A percentile compares a stretch with the other conserved stretches of the same genome.
These are phyloP conservation scores for Blastocystis sp. DNA, from an alignment of 352 stramenopile genomes.

Conservation along the genomic window DNA sequence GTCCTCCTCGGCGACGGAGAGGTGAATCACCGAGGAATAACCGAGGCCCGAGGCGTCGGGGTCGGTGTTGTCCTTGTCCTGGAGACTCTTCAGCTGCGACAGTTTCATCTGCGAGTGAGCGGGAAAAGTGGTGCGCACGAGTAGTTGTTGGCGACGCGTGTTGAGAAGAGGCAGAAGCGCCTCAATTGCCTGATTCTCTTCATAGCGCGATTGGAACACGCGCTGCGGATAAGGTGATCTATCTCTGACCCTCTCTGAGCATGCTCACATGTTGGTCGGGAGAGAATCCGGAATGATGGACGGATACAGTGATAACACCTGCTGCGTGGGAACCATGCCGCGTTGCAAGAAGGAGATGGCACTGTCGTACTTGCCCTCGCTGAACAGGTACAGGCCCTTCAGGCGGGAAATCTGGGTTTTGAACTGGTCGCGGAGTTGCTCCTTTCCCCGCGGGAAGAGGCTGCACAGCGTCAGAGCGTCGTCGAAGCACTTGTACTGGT, in stretches of 20 bases:
- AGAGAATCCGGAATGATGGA: constrained; percentile 13
- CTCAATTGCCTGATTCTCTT: constrained; percentile 24
- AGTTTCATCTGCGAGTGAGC: background rate
- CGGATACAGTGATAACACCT: constrained; percentile 32
- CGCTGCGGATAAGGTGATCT: constrained; percentile 25
- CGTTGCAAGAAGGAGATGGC: constrained; percentile 10
- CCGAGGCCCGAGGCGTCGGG: background rate
- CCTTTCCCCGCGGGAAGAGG: constrained; percentile 43
- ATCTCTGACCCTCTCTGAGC: background rate
- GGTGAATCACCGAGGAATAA: background rate
- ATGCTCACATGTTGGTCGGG: background rate
- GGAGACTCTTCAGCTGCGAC: background rate
- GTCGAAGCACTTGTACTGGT: constrained; percentile 27
- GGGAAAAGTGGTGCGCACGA: background rate
- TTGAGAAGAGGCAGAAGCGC: constrained; percentile 30
- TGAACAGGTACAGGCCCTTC: constrained; percentile 33
- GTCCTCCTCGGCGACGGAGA: background rate
- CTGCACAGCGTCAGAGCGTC: constrained; percentile 35
- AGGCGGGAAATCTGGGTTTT: constrained; percentile 49
- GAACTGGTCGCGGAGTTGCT: constrained; percentile 34
- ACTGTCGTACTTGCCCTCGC: constrained; percentile 25
- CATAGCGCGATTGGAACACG: constrained; percentile 2
- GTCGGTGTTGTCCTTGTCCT: background rate
- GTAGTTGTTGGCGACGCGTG: constrained; percentile 16
- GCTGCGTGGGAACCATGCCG: background rate